Evolutionary conservation across 2,329 filamentous ascomycete genomes (phyloP).

Genomic region (Talaromyces piceae): DNA sequence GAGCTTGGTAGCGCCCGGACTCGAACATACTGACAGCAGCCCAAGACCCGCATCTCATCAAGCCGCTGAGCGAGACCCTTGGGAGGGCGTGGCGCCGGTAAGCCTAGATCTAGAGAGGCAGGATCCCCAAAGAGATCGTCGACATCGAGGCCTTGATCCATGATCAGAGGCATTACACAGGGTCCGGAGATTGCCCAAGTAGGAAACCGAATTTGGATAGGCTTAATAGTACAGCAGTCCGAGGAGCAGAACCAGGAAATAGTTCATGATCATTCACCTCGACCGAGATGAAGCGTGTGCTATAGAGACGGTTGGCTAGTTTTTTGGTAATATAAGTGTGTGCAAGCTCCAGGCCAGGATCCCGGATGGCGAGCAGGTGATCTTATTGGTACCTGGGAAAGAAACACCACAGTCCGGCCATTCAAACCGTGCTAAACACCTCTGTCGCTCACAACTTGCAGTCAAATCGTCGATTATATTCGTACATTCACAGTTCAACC

Average conservation of each 20-base stretch:
- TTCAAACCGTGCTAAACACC: background rate
- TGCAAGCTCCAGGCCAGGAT: background rate
- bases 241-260: background rate
- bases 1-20: background rate
- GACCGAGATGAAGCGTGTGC: background rate
- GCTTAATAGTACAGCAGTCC: background rate
- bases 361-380: background rate
- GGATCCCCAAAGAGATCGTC: slow-evolving; percentile 70
- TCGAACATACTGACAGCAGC: slow-evolving; percentile 69
- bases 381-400: background rate
- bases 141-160: slow-evolving; percentile 51
- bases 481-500: background rate
- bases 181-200: background rate
- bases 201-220: background rate
- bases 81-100: slow-evolving; percentile 46
- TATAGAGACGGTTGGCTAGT: background rate
- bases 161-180: slow-evolving; percentile 45
- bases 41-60: slow-evolving; percentile 66
- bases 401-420: background rate
- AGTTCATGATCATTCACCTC: background rate
- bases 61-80: slow-evolving; percentile 66
- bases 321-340: background rate
- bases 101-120: slow-evolving; percentile 50
- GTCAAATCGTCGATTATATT: background rate
- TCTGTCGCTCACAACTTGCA: background rate